These are phyloP conservation scores for Lentinula guzmanii DNA, from an alignment of 768 basidiomycete species.

Conservation along the genomic window DNA sequence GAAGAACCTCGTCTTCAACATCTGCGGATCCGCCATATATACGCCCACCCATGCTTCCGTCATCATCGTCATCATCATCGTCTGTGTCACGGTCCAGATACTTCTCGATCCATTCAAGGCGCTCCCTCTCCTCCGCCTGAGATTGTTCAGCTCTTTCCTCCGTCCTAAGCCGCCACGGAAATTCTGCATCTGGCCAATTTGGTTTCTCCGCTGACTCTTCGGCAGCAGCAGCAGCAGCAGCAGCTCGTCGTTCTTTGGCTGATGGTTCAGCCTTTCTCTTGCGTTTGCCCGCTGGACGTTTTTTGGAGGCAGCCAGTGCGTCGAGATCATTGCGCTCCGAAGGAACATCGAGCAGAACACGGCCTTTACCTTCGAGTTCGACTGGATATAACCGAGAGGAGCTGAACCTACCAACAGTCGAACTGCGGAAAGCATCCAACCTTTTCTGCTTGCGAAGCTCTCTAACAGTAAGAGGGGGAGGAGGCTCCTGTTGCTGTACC, in stretches of 20 bases:
- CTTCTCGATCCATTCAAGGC: conserved; percentile 58
- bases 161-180: conserved; percentile 69
- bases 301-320: conserved; percentile 24
- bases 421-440: conserved; percentile 58
- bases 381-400: conserved; percentile 51
- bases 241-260: conserved; percentile 26
- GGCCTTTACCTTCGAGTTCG: conserved; percentile 61
- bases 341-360: conserved; percentile 59
- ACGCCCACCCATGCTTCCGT: conserved; percentile 8
- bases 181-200: conserved; percentile 75
- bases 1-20: conserved; percentile 22
- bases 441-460: conserved; percentile 64
- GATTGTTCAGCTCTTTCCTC: conserved; percentile 46
- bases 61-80: conserved; percentile 41
- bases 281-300: conserved; percentile 30
- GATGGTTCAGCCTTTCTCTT: conserved; percentile 45
- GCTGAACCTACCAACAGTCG: conserved; percentile 15
- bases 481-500: conserved; percentile 20
- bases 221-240: conserved; percentile 14
- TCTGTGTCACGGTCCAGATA: conserved; percentile 75
- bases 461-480: conserved; percentile 42
- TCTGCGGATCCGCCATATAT: neutral
- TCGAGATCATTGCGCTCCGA: conserved; percentile 27
- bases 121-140: conserved; percentile 52
- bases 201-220: conserved; percentile 42